These are phyloP conservation scores for Craspedostauros australis DNA, from an alignment of 108 stramenopile species.

Conservation along the genomic window DNA sequence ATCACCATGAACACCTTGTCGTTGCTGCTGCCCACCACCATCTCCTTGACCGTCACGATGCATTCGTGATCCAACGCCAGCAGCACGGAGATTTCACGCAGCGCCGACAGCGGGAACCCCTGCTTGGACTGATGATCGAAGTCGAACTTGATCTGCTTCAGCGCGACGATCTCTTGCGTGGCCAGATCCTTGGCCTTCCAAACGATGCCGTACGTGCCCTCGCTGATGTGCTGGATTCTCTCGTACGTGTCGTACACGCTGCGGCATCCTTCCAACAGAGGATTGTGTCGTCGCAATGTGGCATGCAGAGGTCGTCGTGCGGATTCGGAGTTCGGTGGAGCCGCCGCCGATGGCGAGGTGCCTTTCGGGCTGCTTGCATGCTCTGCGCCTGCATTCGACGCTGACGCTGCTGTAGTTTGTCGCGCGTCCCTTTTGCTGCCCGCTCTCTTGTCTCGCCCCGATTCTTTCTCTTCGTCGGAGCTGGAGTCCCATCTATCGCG, in stretches of 20 bases:
- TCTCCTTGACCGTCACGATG: constrained; percentile 81
- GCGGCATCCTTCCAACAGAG: constrained; percentile 74
- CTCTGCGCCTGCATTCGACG: no score
- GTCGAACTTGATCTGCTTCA: constrained; percentile 92
- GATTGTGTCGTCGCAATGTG: constrained; percentile 66
- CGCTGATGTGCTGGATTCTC: constrained; percentile 67
- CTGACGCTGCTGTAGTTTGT: no score
- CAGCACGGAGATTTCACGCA: constrained; percentile 85
- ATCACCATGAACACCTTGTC: constrained; percentile 92
- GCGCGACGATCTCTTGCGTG: constrained; percentile 75
- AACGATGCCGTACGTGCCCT: constrained; percentile 94
- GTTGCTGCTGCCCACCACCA: constrained; percentile 65
- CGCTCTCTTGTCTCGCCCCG: no score
- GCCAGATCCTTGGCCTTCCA: constrained; percentile 86
- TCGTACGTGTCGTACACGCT: constrained; percentile 87
- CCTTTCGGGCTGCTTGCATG: no score
- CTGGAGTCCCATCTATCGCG: no score
- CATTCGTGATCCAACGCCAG: constrained; percentile 72
- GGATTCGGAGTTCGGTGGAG: no score
- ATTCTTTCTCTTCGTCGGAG: no score
- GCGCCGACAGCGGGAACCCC: constrained; percentile 90
- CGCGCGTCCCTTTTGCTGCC: no score
- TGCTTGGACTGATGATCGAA: constrained; percentile 50
- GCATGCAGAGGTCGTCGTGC: no score
- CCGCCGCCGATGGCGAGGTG: no score